Evolutionary conservation across 768 basidiomycete genomes (phyloP), one percentile per base, ranked within the genome.

Genomic region (Coprinopsis marcescibilis): DNA sequence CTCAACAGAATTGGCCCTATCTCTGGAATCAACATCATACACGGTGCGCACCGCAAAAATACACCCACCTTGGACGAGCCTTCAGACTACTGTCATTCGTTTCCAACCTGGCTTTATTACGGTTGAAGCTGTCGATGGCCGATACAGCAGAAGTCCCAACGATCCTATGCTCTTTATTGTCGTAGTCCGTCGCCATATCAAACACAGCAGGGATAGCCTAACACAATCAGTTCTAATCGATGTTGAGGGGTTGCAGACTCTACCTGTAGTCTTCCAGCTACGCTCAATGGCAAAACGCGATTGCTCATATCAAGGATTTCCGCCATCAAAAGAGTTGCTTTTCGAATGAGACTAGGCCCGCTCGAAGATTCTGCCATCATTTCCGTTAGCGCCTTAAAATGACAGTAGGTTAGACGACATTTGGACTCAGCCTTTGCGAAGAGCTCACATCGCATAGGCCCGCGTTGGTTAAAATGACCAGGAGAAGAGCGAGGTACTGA

Each of bases 261-360:
- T 42, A 85, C 90, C 72, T 97, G 95, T 23, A 96, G 81, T 33
- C 77, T 77, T 2, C 93, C 88, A 1, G 95, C 93, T 37, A 85
- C 67, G 4, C 79, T 70, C 24, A 91, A 65, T 3, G 96, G 95
- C 7, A 99, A 63, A 2, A 97, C 82, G 47, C 83, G 76, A 57
- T 94, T 97, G 3, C 89, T 82, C 65, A 93, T 80, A 32, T 89
- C 85, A 45, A 99, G 74, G 2, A 97, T 67, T 60, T 98, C 95
- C 7, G 90, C 93, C 68, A 98, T 81, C 20, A 99, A 73, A 2
- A 95, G 62, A 0, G 89, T 95, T 2, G 92, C 93, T 61, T 96
- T 97, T 30, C 89, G 80, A 21, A 87, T 81, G n/a, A 92, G 62
- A 58, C 71, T 83, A 3, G 81, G 78, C 2, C 83, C 84, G 14